Evolutionary conservation across 2,329 filamentous ascomycete genomes (phyloP).

Genomic region (Aspergillus ibericus): DNA sequence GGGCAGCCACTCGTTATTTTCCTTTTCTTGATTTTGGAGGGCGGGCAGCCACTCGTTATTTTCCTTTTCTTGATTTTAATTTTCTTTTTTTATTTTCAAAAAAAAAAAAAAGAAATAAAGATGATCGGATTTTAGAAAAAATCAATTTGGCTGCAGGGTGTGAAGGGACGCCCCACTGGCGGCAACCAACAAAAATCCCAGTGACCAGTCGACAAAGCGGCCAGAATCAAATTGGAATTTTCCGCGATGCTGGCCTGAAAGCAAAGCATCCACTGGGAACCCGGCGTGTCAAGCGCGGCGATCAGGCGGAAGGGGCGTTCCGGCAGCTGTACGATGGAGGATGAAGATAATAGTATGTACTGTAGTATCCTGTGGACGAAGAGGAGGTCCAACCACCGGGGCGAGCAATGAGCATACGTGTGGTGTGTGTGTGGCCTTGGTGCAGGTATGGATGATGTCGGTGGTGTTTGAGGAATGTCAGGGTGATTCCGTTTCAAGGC

Average conservation of each 20-base stretch:
- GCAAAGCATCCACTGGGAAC: slow-evolving; percentile 12
- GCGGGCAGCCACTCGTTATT: slow-evolving; percentile 9
- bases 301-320: slow-evolving; percentile 26
- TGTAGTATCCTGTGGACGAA: slow-evolving; percentile 4
- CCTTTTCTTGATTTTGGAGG: too few species aligned
- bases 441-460: neutral
- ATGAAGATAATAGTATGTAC: too few species aligned
- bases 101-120: slow-evolving; percentile 9
- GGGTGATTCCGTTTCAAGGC: too few species aligned
- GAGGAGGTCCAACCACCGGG: neutral
- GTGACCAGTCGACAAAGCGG: slow-evolving; percentile 6
- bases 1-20: too few species aligned
- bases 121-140: neutral
- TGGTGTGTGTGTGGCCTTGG: too few species aligned
- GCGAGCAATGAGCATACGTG: neutral
- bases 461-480: neutral
- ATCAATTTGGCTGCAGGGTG: neutral
- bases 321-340: slow-evolving; percentile 17
- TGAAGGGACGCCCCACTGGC: slow-evolving; percentile 8
- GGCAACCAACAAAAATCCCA: slow-evolving; percentile 18
- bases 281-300: slow-evolving; percentile 22
- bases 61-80: slow-evolving; percentile 10
- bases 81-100: slow-evolving; percentile 10
- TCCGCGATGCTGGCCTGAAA: slow-evolving; percentile 12
- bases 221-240: slow-evolving; percentile 13